Percentiles rank a stretch among this genome's conserved stretches.
Evolutionary conservation across 768 basidiomycete species (phyloP).

Genomic region (Amanita rimosa): DNA sequence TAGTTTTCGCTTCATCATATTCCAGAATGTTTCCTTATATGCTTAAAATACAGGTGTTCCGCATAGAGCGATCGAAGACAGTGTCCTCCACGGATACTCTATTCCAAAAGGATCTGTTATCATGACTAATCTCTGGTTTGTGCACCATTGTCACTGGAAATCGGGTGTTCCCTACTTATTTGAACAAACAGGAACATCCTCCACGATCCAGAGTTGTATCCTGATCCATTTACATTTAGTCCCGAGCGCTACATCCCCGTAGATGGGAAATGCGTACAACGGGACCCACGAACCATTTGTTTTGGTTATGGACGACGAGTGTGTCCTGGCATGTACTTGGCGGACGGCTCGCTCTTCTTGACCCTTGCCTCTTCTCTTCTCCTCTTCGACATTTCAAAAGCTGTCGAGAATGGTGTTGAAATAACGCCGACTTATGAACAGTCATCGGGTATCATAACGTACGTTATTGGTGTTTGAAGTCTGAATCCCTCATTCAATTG

Average conservation of each 20-base stretch:
- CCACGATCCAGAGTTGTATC: slow-evolving; percentile 36
- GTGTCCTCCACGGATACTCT: slow-evolving; percentile 28
- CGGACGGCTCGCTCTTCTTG: slow-evolving; percentile 38
- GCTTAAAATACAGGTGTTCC: slow-evolving; percentile 23
- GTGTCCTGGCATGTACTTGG: slow-evolving; percentile 39
- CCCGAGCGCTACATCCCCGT: slow-evolving; percentile 32
- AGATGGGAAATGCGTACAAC: slow-evolving; percentile 7
- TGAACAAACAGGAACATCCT: slow-evolving; percentile 38
- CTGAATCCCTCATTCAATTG: neutral
- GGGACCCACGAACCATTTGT: slow-evolving; percentile 27
- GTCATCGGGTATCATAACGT: slow-evolving; percentile 35
- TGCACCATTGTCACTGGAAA: neutral
- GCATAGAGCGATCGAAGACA: slow-evolving; percentile 34
- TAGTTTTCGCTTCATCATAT: too few relatives aligned
- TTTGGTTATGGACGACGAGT: slow-evolving; percentile 39
- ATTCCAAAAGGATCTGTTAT: slow-evolving; percentile 40
- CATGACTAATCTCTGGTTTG: slow-evolving; percentile 36
- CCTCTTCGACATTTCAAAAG: slow-evolving; percentile 34
- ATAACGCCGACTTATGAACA: slow-evolving; percentile 34
- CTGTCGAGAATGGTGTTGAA: slow-evolving; percentile 31
- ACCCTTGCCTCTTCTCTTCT: slow-evolving; percentile 33
- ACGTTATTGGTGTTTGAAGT: slow-evolving; percentile 6
- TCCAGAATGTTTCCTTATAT: too few relatives aligned
- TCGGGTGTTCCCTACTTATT: neutral
- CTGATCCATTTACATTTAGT: slow-evolving; percentile 37